Conservation (phyloP, 352 stramenopile species). For the Globisporangium heterothallicum region DNA sequence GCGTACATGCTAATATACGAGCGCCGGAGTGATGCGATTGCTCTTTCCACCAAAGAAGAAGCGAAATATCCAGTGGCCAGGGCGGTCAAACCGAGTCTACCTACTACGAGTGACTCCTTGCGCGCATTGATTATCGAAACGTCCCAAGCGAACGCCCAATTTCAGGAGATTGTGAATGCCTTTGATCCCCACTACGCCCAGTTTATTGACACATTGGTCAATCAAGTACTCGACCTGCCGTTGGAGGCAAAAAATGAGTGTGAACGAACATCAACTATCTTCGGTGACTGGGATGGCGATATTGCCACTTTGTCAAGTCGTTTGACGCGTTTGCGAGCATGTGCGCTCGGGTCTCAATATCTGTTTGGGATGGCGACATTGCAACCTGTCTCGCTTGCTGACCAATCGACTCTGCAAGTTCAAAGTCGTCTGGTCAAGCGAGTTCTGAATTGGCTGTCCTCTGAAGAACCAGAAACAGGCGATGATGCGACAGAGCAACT, state of each 20-base stretch:
- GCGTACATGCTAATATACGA: slow-evolving; percentile 84
- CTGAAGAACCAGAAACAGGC: slow-evolving; percentile 7
- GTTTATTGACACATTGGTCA: slow-evolving; percentile 20
- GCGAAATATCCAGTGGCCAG: not conserved
- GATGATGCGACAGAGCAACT: slow-evolving; percentile 14
- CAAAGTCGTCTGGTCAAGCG: slow-evolving; percentile 1
- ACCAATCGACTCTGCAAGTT: not conserved
- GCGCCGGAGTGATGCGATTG: slow-evolving; percentile 8
- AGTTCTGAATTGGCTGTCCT: slow-evolving; percentile 3
- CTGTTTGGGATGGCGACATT: slow-evolving; percentile 33
- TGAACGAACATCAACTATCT: too few relatives aligned
- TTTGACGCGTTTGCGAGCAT: slow-evolving; percentile 5
- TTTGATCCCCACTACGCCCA: slow-evolving; percentile 29
- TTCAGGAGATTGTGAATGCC: slow-evolving; percentile 28
- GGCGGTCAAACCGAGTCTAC: not conserved
- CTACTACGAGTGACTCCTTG: slow-evolving; percentile 6
- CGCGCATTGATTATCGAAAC: slow-evolving; percentile 16
- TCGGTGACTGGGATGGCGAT: not conserved
- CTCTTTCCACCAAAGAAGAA: not conserved
- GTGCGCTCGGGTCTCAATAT: slow-evolving; percentile 27
- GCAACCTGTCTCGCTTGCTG: not conserved
- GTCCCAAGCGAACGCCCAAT: slow-evolving; percentile 23
- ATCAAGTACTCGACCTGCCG: not conserved
- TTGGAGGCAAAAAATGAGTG: too few relatives aligned
- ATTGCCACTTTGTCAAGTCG: not conserved